Base-by-base conservation (phyloP, 2,329 filamentous ascomycete species). In the Cytospora schulzeri region DNA sequence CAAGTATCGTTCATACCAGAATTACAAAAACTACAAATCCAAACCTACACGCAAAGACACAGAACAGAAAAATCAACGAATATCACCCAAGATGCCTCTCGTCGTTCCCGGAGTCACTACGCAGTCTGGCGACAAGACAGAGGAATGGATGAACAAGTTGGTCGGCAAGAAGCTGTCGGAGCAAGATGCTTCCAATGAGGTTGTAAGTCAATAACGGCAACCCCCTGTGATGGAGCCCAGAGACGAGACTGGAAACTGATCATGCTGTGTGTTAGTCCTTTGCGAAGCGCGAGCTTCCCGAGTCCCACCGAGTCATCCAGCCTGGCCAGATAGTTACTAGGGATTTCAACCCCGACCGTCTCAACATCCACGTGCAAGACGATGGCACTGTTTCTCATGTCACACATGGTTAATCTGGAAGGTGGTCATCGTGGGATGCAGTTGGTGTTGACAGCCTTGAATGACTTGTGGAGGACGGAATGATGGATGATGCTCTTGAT, bases 121-220 rank as follows among this genome's bases (percentile, higher is more conserved):
- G 67, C 77, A 76, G 67, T 75, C 79, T 50, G 73, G 73, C 68
- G 76, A 74, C 70, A 79, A 80, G 75, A 84, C 81, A 41, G 78
- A 85, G 65, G 79, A 86, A 70, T 89, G 87, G 87, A 78, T 77
- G 69, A 82, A 81, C 75, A 87, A 88, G 79, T 78, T 89, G 5
- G 81, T 86, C 54, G 87, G 87, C 72, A 89, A 89, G 83, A 88
- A 80, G 56, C 75, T 88, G 15, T 80, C 80, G 14, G 85, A 86
- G 0, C 71, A 76, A 19, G 62, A 65, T 38, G 73, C 75, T 22
- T 79, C 80, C 61, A 82, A 77, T 68, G 84, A 85, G 73, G 85
- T 80, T 11, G 87, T 88, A 75, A 62, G 81, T 70, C 17, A 26
- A 14, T 4, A 12, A 9, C 1, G 17, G n/a, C 9, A 14, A 4